Base-by-base conservation (phyloP, 805 yeast species). In the Candida suzukii region DNA sequence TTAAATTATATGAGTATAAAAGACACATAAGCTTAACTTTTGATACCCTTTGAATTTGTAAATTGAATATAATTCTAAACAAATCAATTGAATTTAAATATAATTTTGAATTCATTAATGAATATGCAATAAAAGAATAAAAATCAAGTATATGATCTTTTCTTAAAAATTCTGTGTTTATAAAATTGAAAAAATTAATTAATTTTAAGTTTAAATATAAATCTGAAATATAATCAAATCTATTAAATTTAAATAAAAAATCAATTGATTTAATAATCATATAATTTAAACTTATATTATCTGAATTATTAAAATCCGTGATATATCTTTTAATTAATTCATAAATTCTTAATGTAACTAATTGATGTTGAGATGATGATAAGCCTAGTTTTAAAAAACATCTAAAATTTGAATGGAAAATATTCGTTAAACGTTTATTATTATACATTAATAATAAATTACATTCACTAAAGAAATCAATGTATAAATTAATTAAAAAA, bases 51-150 rank as follows among this genome's bases (percentile, higher is more conserved):
- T 38, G 28, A 4, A 45, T 28, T 2, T 53, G 51, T 12, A 53
- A 28, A 14, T 41, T 41, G 40, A 55, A 48, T 22, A 54, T 40
- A 3, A 48, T 43, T 32, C 45, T 53, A 30, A 49, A 51, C 6
- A 47, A 18, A 3, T 41, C 32, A 39, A 51, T 46, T 2, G 61
- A 52, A n/a, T 45, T 44, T 14, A n/a, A 13, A 34, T 47, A 52
- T 3, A 40, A n/a, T 7, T 40, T 35, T 14, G 39, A 19, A 34
- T 50, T 44, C 24, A 50, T 46, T n/a, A 54, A 39, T 1, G 60
- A 43, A 20, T 41, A 45, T 14, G 49, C 46, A 7, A 55, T 9
- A 2, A 40, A 27, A 24, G 45, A 47, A 38, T 50, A 55, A 33
- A 54, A 52, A 1, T 27, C 20, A 6, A 49, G 44, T 4, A 59